Evolutionary conservation across 2,329 filamentous ascomycete species (phyloP), one percentile per base, ranked within the genome.

Genomic region (Whalleya microplaca): DNA sequence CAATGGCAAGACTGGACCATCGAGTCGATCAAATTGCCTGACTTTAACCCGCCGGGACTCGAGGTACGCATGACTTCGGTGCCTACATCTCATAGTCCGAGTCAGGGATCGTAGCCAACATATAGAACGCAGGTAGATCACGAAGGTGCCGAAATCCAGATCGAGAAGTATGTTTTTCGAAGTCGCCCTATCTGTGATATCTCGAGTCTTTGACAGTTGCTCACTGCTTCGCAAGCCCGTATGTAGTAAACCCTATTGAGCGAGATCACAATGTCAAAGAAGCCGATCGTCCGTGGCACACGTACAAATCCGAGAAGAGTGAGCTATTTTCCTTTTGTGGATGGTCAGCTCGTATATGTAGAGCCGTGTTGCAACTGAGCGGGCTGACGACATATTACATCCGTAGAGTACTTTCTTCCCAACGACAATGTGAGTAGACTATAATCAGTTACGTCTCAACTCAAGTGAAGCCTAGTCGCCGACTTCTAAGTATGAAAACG

Each of bases 371-470:
- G 9, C 23, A 9, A 4, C 23, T 27, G 23, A 27, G 23, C 9
- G 23, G 9, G 8, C 14, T 29, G 10, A 32, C 37, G 16, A 18
- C 18, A 20, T 3, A 48, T 32, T n/a, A 21, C n/a, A 41, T 21
- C 20, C 23, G 7, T n/a, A 59, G 51, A 55, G 21, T 59, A 59
- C 21, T 59, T 45, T n/a, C 29, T 55, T n/a, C 52, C 56, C 10
- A 59, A 21, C n/a, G 52, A 59, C 21, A 45, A 48, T 9, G 49
- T 51, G 21, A 45, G 51, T 40, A 29, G 23, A 37, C 18, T 9
- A 40, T 12, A 29, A 3, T 29, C 3, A 43, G 43, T 43, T 21
- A 29, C 6, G 18, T 14, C 19, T n/a, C 32, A 14, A 37, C 14
- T 12, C 9, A 37, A 14, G 7, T 37, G 32, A 37, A 12, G 32